Conservation (phyloP, 2,329 filamentous ascomycete genomes). For the Dothideomycetidae sp. region DNA sequence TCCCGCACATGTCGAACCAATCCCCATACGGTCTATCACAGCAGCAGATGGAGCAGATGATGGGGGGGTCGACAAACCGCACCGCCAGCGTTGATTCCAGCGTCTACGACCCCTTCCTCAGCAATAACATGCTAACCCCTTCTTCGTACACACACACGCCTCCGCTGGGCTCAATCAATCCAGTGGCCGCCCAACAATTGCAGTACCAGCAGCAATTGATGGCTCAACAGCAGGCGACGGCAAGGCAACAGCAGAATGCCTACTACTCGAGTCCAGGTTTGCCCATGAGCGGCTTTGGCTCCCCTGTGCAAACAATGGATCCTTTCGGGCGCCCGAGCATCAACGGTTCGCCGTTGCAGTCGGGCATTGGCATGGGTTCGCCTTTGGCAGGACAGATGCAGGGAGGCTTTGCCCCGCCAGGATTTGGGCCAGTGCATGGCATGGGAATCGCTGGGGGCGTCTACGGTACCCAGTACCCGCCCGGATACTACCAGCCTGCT, state of each 20-base stretch:
- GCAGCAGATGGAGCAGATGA: conserved; percentile 25
- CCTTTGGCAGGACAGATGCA: conserved; percentile 27
- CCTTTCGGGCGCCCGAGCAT: conserved; percentile 26
- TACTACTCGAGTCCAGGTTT: conserved; percentile 18
- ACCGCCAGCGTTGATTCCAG: conserved; percentile 37
- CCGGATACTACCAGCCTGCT: conserved; percentile 25
- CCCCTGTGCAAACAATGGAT: conserved; percentile 24
- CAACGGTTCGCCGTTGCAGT: conserved; percentile 26
- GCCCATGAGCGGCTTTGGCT: conserved; percentile 18
- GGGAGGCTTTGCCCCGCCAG: conserved; percentile 28
- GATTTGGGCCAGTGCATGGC: conserved; percentile 28
- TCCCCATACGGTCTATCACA: conserved; percentile 19
- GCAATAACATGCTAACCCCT: conserved; percentile 21
- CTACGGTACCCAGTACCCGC: conserved; percentile 37
- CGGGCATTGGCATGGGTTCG: conserved; percentile 27
- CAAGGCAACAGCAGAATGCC: conserved; percentile 17
- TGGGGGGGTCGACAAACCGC: conserved; percentile 28
- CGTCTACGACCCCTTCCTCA: conserved; percentile 30
- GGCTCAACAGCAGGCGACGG: conserved; percentile 19
- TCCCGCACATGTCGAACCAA: conserved; percentile 22
- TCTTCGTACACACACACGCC: conserved; percentile 25
- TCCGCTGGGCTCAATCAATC: conserved; percentile 25
- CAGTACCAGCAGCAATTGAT: conserved; percentile 39
- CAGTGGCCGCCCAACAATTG: conserved; percentile 41
- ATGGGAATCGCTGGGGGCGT: conserved; percentile 26